A percentile compares a stretch with the other conserved stretches of the same genome.
Evolutionary conservation across 805 yeast species (phyloP).

Genomic region (Starmerella geochares): DNA sequence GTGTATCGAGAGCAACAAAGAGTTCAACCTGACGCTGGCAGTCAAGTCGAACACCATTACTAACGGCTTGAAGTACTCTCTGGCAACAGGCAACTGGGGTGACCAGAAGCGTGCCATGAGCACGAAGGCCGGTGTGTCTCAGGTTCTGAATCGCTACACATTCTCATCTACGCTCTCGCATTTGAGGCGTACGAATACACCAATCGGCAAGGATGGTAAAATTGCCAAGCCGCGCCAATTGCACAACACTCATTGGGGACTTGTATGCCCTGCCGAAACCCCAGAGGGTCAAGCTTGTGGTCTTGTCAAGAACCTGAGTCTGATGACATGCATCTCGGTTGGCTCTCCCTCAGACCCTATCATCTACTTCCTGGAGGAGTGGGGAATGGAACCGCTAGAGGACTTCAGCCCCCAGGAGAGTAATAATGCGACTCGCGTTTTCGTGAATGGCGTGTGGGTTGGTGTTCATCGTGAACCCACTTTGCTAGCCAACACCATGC

Average conservation of each 20-base stretch:
- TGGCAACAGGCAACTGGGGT: slow-evolving; percentile 99
- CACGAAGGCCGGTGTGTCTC: slow-evolving; percentile 98
- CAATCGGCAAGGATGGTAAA: slow-evolving; percentile 98
- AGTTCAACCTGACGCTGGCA: slow-evolving; percentile 90
- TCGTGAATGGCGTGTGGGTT: slow-evolving; percentile 98
- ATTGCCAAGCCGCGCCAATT: slow-evolving; percentile 97
- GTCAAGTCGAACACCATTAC: slow-evolving; percentile 96
- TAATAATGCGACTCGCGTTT: slow-evolving; percentile 84
- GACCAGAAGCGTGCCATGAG: slow-evolving; percentile 99
- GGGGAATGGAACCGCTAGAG: slow-evolving; percentile 98
- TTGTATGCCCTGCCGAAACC: slow-evolving; percentile 99
- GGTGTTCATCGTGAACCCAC: slow-evolving; percentile 97
- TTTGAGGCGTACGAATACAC: slow-evolving; percentile 97
- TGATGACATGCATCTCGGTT: slow-evolving; percentile 96
- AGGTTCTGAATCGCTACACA: slow-evolving; percentile 94
- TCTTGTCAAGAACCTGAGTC: slow-evolving; percentile 85
- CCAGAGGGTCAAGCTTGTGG: slow-evolving; percentile 99
- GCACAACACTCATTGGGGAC: slow-evolving; percentile 99
- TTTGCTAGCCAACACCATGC: slow-evolving; percentile 80
- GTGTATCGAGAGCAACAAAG: slow-evolving; percentile 96
- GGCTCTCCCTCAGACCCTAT: slow-evolving; percentile 97
- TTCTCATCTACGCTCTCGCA: slow-evolving; percentile 98
- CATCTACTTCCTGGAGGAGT: slow-evolving; percentile 83
- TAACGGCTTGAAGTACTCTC: slow-evolving; percentile 90
- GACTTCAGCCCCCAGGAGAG: slow-evolving; percentile 89